These are phyloP conservation scores for Monilinia polystroma DNA, from an alignment of 2,329 filamentous ascomycete genomes.

Conservation along the genomic window DNA sequence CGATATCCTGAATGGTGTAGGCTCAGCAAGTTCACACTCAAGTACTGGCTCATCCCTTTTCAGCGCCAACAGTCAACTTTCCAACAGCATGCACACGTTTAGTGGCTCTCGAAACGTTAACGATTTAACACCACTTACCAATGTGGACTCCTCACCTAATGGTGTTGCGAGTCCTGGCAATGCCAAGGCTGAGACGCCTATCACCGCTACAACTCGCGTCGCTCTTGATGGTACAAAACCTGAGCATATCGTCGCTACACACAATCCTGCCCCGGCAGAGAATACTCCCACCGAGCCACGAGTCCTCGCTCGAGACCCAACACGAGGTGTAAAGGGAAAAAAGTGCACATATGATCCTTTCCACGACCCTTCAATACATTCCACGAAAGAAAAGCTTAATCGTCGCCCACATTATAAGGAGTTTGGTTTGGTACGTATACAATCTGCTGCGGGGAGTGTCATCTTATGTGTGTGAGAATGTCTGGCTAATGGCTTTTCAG, in stretches of 20 bases:
- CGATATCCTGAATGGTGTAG: slow-evolving; percentile 68
- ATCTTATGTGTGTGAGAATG: slow-evolving; percentile 51
- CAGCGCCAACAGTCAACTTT: slow-evolving; percentile 45
- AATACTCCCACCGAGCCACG: slow-evolving; percentile 31
- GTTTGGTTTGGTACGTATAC: slow-evolving; percentile 64
- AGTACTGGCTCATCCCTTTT: slow-evolving; percentile 72
- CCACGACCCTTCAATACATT: slow-evolving; percentile 43
- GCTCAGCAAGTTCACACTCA: slow-evolving; percentile 69
- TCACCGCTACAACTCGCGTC: slow-evolving; percentile 40
- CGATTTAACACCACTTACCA: slow-evolving; percentile 64
- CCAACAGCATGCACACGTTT: slow-evolving; percentile 32
- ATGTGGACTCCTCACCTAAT: slow-evolving; percentile 62
- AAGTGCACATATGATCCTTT: slow-evolving; percentile 61
- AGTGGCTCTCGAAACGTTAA: slow-evolving; percentile 40
- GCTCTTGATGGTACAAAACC: slow-evolving; percentile 27
- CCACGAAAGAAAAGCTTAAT: slow-evolving; percentile 53
- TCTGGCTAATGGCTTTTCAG: slow-evolving; percentile 64
- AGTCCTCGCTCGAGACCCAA: slow-evolving; percentile 56
- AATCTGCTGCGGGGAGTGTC: slow-evolving; percentile 54
- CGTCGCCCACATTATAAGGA: slow-evolving; percentile 61
- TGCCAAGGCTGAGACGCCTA: slow-evolving; percentile 39
- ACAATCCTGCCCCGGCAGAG: slow-evolving; percentile 31
- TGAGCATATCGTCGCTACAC: slow-evolving; percentile 38
- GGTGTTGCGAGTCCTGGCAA: slow-evolving; percentile 56
- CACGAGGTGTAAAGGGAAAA: slow-evolving; percentile 53